Evolutionary conservation across 352 stramenopile genomes (phyloP).

Genomic region (Phytophthora crassamura): DNA sequence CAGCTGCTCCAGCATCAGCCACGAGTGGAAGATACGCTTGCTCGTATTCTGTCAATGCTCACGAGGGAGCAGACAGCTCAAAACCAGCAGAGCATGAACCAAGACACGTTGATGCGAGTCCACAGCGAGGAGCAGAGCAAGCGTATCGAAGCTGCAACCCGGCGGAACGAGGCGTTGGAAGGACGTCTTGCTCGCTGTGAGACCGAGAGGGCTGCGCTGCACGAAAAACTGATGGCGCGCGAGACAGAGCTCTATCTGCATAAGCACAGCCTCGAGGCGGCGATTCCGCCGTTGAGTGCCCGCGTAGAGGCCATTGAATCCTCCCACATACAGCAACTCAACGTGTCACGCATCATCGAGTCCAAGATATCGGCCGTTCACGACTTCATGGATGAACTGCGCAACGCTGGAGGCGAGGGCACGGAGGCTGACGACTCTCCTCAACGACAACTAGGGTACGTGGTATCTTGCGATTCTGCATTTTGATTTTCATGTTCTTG

Average conservation of each 20-base stretch:
- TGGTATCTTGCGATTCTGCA: constrained; percentile 13
- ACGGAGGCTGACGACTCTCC: constrained; percentile 66
- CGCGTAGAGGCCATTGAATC: constrained; percentile 50
- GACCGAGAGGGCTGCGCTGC: constrained; percentile 38
- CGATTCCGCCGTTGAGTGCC: constrained; percentile 31
- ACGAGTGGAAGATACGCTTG: constrained; percentile 40
- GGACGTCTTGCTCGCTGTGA: constrained; percentile 35
- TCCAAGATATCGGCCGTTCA: constrained; percentile 63
- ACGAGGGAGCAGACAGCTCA: constrained; percentile 34
- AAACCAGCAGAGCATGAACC: constrained; percentile 31
- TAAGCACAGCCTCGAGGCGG: constrained; percentile 33
- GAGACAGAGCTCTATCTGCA: constrained; percentile 56
- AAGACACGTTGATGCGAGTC: constrained; percentile 32
- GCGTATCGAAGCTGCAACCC: constrained; percentile 35
- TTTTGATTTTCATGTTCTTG: constrained; percentile 19
- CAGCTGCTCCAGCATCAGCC: constrained; percentile 47
- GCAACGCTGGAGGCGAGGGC: constrained; percentile 48
- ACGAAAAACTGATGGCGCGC: constrained; percentile 52
- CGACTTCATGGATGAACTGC: constrained; percentile 68
- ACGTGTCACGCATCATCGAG: constrained; percentile 52
- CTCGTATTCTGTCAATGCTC: constrained; percentile 43
- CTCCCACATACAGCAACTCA: constrained; percentile 35
- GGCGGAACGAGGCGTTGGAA: constrained; percentile 44
- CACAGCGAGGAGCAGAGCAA: constrained; percentile 43
- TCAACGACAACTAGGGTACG: constrained; percentile 57